phyloP scores from a whole-genome alignment of 2,329 filamentous ascomycete genomes.

The Hypoxylon sp. region DNA sequence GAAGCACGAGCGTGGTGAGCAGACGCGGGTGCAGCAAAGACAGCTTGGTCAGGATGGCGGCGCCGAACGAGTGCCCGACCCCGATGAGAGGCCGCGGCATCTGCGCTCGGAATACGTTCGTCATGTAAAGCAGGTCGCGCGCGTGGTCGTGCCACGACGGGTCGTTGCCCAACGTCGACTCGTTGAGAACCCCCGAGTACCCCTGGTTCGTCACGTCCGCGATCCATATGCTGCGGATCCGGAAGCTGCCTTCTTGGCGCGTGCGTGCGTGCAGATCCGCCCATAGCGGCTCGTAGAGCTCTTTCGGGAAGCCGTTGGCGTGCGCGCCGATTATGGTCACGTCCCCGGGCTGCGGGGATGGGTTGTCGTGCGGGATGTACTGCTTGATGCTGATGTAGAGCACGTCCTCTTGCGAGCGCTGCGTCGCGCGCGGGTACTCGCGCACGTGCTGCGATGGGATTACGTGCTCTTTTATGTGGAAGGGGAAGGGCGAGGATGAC shows the following conservation, averaged over 20 bases:
- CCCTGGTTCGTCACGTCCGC: constrained; percentile 91
- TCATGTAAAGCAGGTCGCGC: constrained; percentile 85
- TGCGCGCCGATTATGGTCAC: constrained; percentile 89
- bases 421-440: constrained; percentile 82
- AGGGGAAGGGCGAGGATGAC: constrained; percentile 58
- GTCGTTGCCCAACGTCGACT: constrained; percentile 83
- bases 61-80: constrained; percentile 92
- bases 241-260: constrained; percentile 66
- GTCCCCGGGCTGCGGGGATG: constrained; percentile 77
- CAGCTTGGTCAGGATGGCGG: constrained; percentile 78
- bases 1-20: constrained; percentile 79
- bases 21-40: constrained; percentile 85
- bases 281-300: constrained; percentile 94
- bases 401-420: constrained; percentile 79
- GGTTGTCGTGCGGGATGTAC: constrained; percentile 83
- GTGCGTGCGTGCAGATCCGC: constrained; percentile 77
- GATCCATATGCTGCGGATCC: constrained; percentile 89
- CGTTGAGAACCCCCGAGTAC: constrained; percentile 82
- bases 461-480: constrained; percentile 80
- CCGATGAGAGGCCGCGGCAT: constrained; percentile 88
- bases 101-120: constrained; percentile 84
- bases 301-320: constrained; percentile 96
- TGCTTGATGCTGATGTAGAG: constrained; percentile 86
- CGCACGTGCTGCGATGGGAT: constrained; percentile 83
- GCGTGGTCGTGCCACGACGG: constrained; percentile 90